Evolutionary conservation across 495 filamentous ascomycete genomes (phyloP), one percentile per base, ranked within the genome.

Genomic region (Venustampulla echinocandica): DNA sequence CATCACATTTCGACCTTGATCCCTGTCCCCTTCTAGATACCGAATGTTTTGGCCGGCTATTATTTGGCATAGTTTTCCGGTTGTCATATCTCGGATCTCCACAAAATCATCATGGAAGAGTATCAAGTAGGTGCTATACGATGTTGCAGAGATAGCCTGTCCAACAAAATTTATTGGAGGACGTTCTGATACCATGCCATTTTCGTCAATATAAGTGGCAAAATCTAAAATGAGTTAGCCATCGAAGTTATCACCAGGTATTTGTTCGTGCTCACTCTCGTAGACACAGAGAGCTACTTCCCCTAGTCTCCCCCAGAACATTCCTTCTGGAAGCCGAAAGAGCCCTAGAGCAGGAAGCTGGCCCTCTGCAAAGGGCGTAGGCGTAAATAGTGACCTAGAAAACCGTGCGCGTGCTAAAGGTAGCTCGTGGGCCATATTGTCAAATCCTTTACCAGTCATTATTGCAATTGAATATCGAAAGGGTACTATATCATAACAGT

Each of bases 61-160:
- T 4, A 40, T 40, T 23, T 23, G 37, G 6, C 37, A 6, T 19
- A 40, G 18, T 3, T 9, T 9, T 9, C 37, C 37, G 22, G 15
- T 40, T 4, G 9, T 6, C 6, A 22, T 6, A n/a, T 40, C 17
- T 6, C 37, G 5, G n/a, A 40, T 40, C 37, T 40, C 37, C 7
- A 40, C 7, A n/a, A 40, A 40, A 9, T 40, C 37, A 19, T 20
- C 18, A 17, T 40, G 37, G 37, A 40, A 40, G 37, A 40, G 17
- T 3, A 40, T 10, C 4, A 40, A 19, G 37, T 21, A 40, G 37
- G 10, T 3, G 18, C 37, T 6, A 23, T 40, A 9, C 3, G 22
- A 5, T 7, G 37, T 19, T 3, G 37, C 37, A 4, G 4, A 11
- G 10, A 7, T 40, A 11, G 37, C 37, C 15, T 17, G 4, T 6